Base-by-base conservation (phyloP, 2,329 filamentous ascomycete genomes). In the Colletotrichum orchidophilum region DNA sequence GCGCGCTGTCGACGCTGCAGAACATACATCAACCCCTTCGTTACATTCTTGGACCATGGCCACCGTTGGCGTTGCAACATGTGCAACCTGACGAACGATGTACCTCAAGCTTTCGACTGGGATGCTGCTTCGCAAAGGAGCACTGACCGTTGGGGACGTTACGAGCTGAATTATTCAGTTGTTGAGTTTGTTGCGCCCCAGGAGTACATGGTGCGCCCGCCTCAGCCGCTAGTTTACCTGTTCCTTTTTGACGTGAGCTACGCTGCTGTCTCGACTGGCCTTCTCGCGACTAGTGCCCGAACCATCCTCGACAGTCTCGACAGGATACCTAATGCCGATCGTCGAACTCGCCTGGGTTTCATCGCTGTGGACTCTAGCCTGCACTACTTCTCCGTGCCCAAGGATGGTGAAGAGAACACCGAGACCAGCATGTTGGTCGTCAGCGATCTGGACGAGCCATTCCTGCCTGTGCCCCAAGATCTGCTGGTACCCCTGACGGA, bases 31-130 rank as follows among this genome's bases (percentile, higher is more conserved):
- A 98, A 98, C 81, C 95, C 96, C 13, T 99, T 96, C 76, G 96
- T 97, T 71, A 94, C 94, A 57, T 99, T 99, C 84, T 86, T 99
- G 72, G 96, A 99, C 77, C 94, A 98, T 79, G 96, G 96, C 57
- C 96, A 99, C 83, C 90, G 96, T 79, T 99, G 96, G 96, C 92
- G 96, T 78, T 99, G 96, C 86, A 99, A 99, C 84, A 98, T 99
- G 95, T 99, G 96, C 83, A 98, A 97, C 82, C 87, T 99, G 74
- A 98, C 95, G 76, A 99, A 99, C 80, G 96, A 99, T 77, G 96
- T 98, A 49, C 96, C 96, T n/a, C 96, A 99, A 83, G 95, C 95
- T 46, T 99, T 99, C 75, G 96, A 99, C 81, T 99, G 96, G 96
- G 96, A 99, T 82, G 92, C 94, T 39, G 92, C 94, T 54, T 88